These are phyloP conservation scores for Cardiospermum halicacabum DNA, from an alignment of 345 rosid genomes.

Conservation along the genomic window DNA sequence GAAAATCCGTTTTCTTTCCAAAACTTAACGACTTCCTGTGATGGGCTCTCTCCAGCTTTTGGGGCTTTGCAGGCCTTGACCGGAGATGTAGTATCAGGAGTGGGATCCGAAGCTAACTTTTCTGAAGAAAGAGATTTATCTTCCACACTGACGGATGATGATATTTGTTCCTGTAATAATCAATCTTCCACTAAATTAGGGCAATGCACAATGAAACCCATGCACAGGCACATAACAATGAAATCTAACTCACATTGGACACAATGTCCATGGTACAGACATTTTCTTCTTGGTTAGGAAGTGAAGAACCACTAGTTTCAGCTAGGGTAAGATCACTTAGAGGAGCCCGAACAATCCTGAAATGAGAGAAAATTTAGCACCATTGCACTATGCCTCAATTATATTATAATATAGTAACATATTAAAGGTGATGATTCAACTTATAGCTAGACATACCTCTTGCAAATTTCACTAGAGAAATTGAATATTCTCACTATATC, in stretches of 20 bases:
- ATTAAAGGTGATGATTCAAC: constrained; percentile 8
- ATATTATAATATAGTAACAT: background rate
- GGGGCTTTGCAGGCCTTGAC: constrained; percentile 43
- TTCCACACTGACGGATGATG: constrained; percentile 35
- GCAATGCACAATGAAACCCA: background rate
- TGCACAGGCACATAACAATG: background rate
- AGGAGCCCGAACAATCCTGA: constrained; percentile 66
- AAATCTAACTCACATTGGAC: constrained; percentile 35
- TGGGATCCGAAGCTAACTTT: constrained; percentile 23
- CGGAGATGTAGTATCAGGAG: constrained; percentile 22
- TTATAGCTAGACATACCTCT: constrained; percentile 45
- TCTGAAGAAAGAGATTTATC: constrained; percentile 38
- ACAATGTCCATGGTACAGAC: constrained; percentile 24
- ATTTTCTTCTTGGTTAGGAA: constrained; percentile 23
- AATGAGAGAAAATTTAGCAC: constrained; percentile 11
- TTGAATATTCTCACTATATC: constrained; percentile 89
- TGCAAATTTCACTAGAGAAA: constrained; percentile 56
- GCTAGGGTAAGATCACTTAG: constrained; percentile 46
- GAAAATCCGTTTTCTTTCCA: constrained; percentile 93
- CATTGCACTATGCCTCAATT: background rate
- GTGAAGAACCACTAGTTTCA: constrained; percentile 25
- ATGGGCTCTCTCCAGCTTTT: constrained; percentile 73
- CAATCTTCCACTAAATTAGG: constrained; percentile 8
- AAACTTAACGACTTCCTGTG: constrained; percentile 44
- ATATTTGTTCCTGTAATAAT: constrained; percentile 35